Base-by-base conservation (phyloP, 2,329 filamentous ascomycete species). In the Dactylellina parvicollis region DNA sequence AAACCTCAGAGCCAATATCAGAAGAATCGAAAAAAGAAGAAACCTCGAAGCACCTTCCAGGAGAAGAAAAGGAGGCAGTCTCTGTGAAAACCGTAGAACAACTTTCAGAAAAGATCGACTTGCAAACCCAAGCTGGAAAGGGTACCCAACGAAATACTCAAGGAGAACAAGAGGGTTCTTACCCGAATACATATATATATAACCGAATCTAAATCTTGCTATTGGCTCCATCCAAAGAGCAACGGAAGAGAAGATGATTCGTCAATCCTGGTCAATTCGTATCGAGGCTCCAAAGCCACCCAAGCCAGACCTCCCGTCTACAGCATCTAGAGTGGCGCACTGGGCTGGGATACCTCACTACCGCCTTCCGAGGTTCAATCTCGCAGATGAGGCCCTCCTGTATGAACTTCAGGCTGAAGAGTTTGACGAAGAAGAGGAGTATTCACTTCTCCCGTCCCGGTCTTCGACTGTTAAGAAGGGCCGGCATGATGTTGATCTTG, bases 311-410 rank as follows among this genome's bases (percentile, higher is more conserved):
- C 60, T 54, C 16, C 55, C 42, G 4, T 66, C 69, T 28, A 50
- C 60, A 10, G 69, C 54, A 2, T 66, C 60, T 4, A 65, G 34
- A 32, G 40, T 73, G 18, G 69, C 69, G 4, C 69, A 73, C 16
- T 73, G 69, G 69, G 69, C 60, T 18, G 69, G 69, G 32, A 59
- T 73, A 60, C 69, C 69, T 20, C 69, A 61, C 32, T 73, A 73
- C 32, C 60, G 69, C 16, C 60, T 73, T 50, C 69, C 69, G 32
- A 57, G 69, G 36, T 73, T 73, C 44, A 66, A 73, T 47, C 47
- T 73, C 16, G 28, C 60, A 20, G 69, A 73, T 22, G 69, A 73
- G 36, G 69, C 60, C 22, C 60, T 73, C 60, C 47, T 73, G 28
- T 54, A 66, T 26, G 69, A 73, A 28, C 60, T 73, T n/a, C 69